These are phyloP conservation scores for Ceratobasidium sp. DNA, from an alignment of 1,284 basidiomycete genomes.

Conservation along the genomic window DNA sequence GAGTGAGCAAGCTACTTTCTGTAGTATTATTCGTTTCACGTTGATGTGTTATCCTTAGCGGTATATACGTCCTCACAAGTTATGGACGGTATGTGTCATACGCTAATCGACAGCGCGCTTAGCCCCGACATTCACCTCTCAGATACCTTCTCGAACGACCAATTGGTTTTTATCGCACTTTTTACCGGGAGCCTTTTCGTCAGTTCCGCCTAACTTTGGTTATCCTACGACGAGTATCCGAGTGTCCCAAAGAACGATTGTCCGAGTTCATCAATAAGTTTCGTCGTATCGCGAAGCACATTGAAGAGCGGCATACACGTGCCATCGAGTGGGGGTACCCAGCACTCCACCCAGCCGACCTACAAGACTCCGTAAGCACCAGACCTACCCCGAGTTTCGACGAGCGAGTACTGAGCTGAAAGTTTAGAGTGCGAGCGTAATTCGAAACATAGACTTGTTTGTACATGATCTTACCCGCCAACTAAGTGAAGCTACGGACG, in stretches of 20 bases:
- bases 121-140: not conserved
- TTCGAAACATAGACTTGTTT: constrained; percentile 18
- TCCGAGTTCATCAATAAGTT: constrained; percentile 17
- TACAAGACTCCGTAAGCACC: constrained; percentile 24
- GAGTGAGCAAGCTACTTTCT: constrained; percentile 9
- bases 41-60: constrained; percentile 3
- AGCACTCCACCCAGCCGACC: constrained; percentile 17
- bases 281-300: constrained; percentile 11
- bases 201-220: constrained; percentile 31
- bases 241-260: constrained; percentile 19
- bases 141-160: constrained; percentile 39
- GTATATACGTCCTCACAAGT: constrained; percentile 29
- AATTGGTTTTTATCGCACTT: not conserved
- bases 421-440: constrained; percentile 19
- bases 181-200: constrained; percentile 24
- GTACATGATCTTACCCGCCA: not conserved
- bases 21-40: not conserved
- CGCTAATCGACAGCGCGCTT: not conserved
- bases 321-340: constrained; percentile 26
- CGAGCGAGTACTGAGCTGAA: not conserved
- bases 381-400: no score
- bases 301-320: constrained; percentile 18
- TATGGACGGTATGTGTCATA: constrained; percentile 22
- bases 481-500: not conserved
- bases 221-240: constrained; percentile 9